Evolutionary conservation across 768 basidiomycete species (phyloP).

Genomic region (Boletus subcaerulescens): DNA sequence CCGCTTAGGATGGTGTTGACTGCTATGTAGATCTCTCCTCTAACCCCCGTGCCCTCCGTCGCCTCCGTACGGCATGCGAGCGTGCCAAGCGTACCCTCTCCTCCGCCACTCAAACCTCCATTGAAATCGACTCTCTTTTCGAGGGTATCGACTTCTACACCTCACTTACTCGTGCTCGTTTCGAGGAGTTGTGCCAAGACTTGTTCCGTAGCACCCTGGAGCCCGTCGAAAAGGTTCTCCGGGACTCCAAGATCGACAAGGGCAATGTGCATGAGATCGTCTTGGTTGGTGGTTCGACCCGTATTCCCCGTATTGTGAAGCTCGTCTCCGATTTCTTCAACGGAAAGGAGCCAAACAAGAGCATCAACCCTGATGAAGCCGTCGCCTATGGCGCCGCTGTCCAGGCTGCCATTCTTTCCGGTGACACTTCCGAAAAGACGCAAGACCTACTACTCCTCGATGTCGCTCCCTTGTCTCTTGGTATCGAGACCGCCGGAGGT

Average conservation of each 20-base stretch:
- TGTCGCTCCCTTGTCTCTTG: slow-evolving; percentile 84
- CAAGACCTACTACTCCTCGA: slow-evolving; percentile 95
- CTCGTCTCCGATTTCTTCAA: slow-evolving; percentile 99
- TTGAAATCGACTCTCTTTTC: slow-evolving; percentile 97
- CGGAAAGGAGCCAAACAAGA: slow-evolving; percentile 98
- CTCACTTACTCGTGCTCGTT: slow-evolving; percentile 95
- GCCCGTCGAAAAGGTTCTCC: slow-evolving; percentile 96
- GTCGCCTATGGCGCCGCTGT: slow-evolving; percentile 99
- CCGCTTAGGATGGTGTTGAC: slow-evolving; percentile 2
- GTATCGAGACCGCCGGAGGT: slow-evolving; percentile 99
- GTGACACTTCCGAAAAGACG: slow-evolving; percentile 97
- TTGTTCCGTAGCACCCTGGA: slow-evolving; percentile 93
- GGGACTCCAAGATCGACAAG: slow-evolving; percentile 98
- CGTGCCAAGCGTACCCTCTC: slow-evolving; percentile 98
- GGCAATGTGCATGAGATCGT: slow-evolving; percentile 94
- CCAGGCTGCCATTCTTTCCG: slow-evolving; percentile 96
- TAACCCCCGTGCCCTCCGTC: slow-evolving; percentile 94
- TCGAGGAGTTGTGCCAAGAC: slow-evolving; percentile 94
- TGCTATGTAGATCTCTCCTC: slow-evolving; percentile 65
- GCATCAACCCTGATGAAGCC: slow-evolving; percentile 99
- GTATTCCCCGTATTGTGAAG: slow-evolving; percentile 96
- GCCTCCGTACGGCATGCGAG: slow-evolving; percentile 96
- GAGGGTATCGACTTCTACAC: slow-evolving; percentile 99
- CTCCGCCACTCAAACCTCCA: slow-evolving; percentile 92
- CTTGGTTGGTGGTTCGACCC: slow-evolving; percentile 96